Conservation (phyloP, 2,329 filamentous ascomycete genomes). For the Massarina eburnea region DNA sequence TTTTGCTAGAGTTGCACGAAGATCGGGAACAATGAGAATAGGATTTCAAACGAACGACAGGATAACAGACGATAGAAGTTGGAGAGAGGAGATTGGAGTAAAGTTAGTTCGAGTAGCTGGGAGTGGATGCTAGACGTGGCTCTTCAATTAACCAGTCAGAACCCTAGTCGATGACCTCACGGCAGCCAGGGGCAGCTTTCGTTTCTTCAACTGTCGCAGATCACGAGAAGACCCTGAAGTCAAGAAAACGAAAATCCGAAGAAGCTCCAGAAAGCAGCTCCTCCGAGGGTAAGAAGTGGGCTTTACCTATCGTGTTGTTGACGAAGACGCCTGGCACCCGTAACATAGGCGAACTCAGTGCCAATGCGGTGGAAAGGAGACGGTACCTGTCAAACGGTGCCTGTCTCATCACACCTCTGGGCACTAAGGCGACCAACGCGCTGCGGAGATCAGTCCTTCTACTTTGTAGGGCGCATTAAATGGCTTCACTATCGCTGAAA, state of each 20-base stretch:
- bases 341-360: background rate
- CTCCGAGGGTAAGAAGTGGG: background rate
- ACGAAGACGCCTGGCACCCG: no score
- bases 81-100: constrained; percentile 1
- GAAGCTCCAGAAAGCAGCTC: background rate
- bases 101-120: constrained; percentile 18
- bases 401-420: constrained; percentile 7
- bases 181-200: background rate
- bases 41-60: constrained; percentile 1
- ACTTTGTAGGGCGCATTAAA: background rate
- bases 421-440: no score
- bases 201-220: background rate
- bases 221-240: background rate
- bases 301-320: background rate
- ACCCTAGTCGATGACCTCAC: constrained; percentile 38
- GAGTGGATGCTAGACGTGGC: constrained; percentile 14
- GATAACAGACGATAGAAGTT: background rate
- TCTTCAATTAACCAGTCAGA: constrained; percentile 20
- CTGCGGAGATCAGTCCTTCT: no score
- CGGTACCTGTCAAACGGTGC: constrained; percentile 5
- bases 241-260: background rate
- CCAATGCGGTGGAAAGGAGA: constrained; percentile 5
- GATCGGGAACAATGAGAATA: constrained; percentile 1
- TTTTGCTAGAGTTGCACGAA: constrained; percentile 7
- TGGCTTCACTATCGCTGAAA: no score